Percentiles rank a stretch among this genome's conserved stretches.
These are phyloP conservation scores for Odontarrhena argentea DNA, from an alignment of 345 rosid species.

Conservation along the genomic window DNA sequence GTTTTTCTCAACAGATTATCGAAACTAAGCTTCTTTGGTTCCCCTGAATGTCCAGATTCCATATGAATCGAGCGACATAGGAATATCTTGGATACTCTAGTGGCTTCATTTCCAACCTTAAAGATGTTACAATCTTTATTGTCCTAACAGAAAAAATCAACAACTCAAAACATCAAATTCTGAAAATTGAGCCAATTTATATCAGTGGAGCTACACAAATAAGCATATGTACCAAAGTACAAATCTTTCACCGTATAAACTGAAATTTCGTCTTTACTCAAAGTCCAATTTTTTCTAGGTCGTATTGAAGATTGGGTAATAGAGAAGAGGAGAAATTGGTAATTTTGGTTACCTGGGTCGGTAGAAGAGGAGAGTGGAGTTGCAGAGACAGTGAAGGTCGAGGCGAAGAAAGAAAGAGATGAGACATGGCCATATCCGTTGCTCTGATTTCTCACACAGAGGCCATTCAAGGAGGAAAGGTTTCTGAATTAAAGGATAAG, in stretches of 20 bases:
- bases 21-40: constrained; percentile 54
- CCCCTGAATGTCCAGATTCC: constrained; percentile 66
- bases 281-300: background rate
- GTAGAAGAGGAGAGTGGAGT: constrained; percentile 26
- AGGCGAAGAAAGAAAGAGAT: constrained; percentile 37
- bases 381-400: constrained; percentile 22
- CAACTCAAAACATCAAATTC: background rate
- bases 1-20: constrained; percentile 51
- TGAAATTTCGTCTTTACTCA: background rate
- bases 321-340: constrained; percentile 9
- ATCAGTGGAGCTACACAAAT: background rate
- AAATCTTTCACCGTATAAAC: background rate
- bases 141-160: constrained; percentile 14
- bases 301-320: constrained; percentile 17
- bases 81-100: constrained; percentile 38
- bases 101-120: constrained; percentile 36
- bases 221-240: background rate
- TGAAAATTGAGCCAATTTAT: background rate
- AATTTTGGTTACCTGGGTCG: constrained; percentile 23
- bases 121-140: constrained; percentile 19
- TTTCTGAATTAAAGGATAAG: constrained; percentile 29
- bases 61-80: constrained; percentile 57
- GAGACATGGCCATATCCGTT: constrained; percentile 29
- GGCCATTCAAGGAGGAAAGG: constrained; percentile 6
- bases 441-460: constrained; percentile 9